Base-by-base conservation (phyloP, 257 asterid genomes). In the Perilla frutescens region DNA sequence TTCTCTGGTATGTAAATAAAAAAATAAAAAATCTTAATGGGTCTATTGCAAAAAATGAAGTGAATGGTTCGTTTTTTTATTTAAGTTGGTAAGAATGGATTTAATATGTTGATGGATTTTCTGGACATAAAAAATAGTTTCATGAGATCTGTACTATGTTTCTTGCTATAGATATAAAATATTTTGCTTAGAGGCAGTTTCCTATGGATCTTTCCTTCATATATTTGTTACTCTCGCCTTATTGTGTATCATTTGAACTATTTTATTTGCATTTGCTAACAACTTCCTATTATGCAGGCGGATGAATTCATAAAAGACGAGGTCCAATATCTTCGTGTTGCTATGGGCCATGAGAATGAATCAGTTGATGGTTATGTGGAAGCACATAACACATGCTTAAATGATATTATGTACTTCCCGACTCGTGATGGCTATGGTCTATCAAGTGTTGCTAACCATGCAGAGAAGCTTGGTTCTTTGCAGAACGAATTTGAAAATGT, bases 311-410 rank as follows among this genome's bases (percentile, higher is more conserved):
- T 95, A 53, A 77, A 82, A 84, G 86, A 82, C 0, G 98, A 90
- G 76, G 79, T 78, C 71, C 78, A 79, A 48, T 83, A 80, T 82
- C 85, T 92, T 60, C 80, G 89, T 66, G 80, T 81, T 34, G 90
- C 97, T 62, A 85, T 95, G 97, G 97, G 99, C 45, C 98, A 95
- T 66, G 96, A 87, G 83, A 81, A 77, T 70, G 96, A 91, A 78
- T 81, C 98, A 47, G 70, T 88, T 44, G 96, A 90, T 73, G 96
- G 79, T 64, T 92, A 83, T 77, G 83, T 89, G 43, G 97, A 95
- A 83, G 98, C 93, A 34, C 99, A 95, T 77, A 71, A 67, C 29
- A 90, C 95, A 63, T 87, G 96, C 81, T 70, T 88, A 78, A 85
- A 83, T 65, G 99, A 95, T 78, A 87, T 95, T 65, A 92, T 85